Base-by-base conservation (phyloP, 2,329 filamentous ascomycete genomes). In the Aspergillus persii region DNA sequence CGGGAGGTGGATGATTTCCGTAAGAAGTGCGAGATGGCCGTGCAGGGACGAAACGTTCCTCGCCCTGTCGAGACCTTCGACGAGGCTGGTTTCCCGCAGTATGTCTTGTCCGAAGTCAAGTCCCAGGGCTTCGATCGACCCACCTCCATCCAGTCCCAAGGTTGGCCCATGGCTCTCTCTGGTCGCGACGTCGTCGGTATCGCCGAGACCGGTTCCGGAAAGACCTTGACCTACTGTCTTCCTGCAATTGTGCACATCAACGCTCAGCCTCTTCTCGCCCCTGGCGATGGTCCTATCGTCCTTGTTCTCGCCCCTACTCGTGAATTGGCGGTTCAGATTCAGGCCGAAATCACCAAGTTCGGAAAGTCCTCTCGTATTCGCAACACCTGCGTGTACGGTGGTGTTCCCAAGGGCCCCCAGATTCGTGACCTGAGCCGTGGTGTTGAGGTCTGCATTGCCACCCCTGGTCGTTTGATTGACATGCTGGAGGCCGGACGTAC, bases 161-260 rank as follows among this genome's bases (percentile, higher is more conserved):
- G 95, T 64, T 98, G 95, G 95, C 95, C 95, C 63, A 98, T 98
- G 95, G 93, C 95, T 74, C 88, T 99, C 54, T 96, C 94, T 68
- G 95, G 95, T 81, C 94, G 95, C 69, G 95, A 99, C 76, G 94
- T 98, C 61, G 94, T 98, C 71, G 95, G 95, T 87, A 96, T 99
- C 81, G 95, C 95, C 71, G 95, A 99, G 84, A 99, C 95, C 60
- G 95, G 95, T 77, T 99, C 95, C 66, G 95, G 95, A 84, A 99
- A 99, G 89, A 99, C 95, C 4, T 85, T 99, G 67, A 97, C 93
- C 55, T 99, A 99, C 83, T 98, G 94, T 80, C 86, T 99, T 68
- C 95, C 95, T 60, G 91, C 95, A 58, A 99, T 99, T 68, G 95
- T 99, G 62, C 95, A 99, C 85, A 99, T 99, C 84, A 98, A 99